These are phyloP conservation scores for Gnomoniopsis sp. DNA, from an alignment of 2,329 filamentous ascomycete species.

Conservation along the genomic window DNA sequence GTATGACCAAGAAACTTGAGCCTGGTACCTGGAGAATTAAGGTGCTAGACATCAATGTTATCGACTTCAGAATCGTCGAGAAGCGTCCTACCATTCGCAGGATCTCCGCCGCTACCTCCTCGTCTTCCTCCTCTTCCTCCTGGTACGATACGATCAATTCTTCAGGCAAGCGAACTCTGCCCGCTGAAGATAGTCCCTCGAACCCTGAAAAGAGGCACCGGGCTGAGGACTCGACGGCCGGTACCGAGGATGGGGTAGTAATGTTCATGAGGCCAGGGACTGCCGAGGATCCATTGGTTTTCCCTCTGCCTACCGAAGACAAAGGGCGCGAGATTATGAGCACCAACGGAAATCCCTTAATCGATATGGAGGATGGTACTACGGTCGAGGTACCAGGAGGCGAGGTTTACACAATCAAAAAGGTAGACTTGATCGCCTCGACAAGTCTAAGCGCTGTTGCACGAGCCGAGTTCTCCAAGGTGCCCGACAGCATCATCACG, in stretches of 20 bases:
- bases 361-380: constrained; percentile 48
- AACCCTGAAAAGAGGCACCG: constrained; percentile 41
- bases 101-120: constrained; percentile 27
- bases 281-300: constrained; percentile 44
- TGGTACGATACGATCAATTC: constrained; percentile 35
- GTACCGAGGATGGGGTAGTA: constrained; percentile 48
- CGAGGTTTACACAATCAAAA: constrained; percentile 54
- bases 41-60: constrained; percentile 44
- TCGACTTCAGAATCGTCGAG: constrained; percentile 57
- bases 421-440: constrained; percentile 53
- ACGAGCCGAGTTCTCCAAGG: constrained; percentile 49
- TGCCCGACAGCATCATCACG: constrained; percentile 52
- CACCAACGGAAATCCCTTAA: constrained; percentile 45
- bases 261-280: constrained; percentile 48
- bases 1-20: constrained; percentile 41
- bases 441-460: constrained; percentile 55
- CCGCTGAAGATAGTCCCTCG: constrained; percentile 35
- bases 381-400: constrained; percentile 47
- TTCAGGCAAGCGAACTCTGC: constrained; percentile 50
- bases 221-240: constrained; percentile 22
- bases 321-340: constrained; percentile 40
- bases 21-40: constrained; percentile 58
- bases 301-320: constrained; percentile 45
- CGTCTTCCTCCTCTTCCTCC: constrained; percentile 20
- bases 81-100: constrained; percentile 42